Evolutionary conservation across 2,329 filamentous ascomycete species (phyloP).

Genomic region (Cercospora nicotianae): DNA sequence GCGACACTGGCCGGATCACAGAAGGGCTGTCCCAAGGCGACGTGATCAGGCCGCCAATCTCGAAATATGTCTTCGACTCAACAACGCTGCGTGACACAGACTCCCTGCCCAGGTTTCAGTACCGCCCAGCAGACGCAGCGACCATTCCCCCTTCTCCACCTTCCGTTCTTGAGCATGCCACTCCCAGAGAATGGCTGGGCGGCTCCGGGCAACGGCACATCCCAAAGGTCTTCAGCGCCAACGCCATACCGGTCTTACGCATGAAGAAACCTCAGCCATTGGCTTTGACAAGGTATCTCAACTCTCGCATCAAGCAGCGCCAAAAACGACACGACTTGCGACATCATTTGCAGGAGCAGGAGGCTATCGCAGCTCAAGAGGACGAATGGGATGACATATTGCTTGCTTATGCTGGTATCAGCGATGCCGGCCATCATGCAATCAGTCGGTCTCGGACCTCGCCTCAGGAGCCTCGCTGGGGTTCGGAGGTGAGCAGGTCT

Average conservation of each 20-base stretch:
- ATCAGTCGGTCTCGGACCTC: neutral
- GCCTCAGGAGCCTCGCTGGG: neutral
- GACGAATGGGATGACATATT: constrained; percentile 52
- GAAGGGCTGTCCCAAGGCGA: neutral
- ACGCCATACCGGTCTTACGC: constrained; percentile 64
- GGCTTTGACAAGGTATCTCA: constrained; percentile 59
- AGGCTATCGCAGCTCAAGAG: constrained; percentile 45
- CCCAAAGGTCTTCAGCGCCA: constrained; percentile 58
- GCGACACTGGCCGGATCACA: neutral
- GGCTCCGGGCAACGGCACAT: constrained; percentile 55
- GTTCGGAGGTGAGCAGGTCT: neutral
- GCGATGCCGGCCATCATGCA: constrained; percentile 17
- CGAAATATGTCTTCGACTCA: neutral
- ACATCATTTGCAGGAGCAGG: constrained; percentile 45
- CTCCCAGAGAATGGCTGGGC: constrained; percentile 40
- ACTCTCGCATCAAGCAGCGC: constrained; percentile 52
- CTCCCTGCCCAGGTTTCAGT: neutral
- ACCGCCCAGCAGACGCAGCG: neutral
- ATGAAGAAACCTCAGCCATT: constrained; percentile 64
- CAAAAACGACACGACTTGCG: constrained; percentile 44
- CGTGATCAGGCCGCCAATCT: neutral
- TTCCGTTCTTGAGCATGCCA: constrained; percentile 21
- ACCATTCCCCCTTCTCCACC: neutral
- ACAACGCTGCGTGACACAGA: neutral
- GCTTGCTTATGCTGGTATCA: constrained; percentile 18